Conservation (phyloP, 257 asterid species). For the Marsdenia floribunda region DNA sequence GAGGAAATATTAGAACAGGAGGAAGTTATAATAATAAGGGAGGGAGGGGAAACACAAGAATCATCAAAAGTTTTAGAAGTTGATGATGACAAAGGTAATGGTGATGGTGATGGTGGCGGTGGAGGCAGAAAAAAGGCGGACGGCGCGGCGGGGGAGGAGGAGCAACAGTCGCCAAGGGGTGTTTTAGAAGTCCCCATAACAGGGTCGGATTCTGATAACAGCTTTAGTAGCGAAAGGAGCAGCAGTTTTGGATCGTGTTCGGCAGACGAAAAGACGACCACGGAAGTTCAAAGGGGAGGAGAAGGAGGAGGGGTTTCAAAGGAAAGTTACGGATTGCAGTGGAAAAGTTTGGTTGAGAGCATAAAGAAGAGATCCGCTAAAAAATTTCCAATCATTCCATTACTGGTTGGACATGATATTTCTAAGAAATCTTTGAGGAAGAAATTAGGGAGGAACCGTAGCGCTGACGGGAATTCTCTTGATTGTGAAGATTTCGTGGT, state of each 20-base stretch:
- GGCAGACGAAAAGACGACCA: conserved; percentile 20
- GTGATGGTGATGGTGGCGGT: neutral
- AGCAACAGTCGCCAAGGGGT: conserved; percentile 59
- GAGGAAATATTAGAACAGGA: conserved; percentile 5
- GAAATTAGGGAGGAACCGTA: conserved; percentile 44
- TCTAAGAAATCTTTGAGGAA: conserved; percentile 44
- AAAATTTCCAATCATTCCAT: conserved; percentile 30
- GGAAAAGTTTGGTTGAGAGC: conserved; percentile 56
- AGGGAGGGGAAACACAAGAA: conserved; percentile 11
- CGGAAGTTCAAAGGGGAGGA: conserved; percentile 10
- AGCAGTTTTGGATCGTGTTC: conserved; percentile 27
- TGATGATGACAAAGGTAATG: neutral
- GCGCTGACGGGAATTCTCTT: conserved; percentile 43
- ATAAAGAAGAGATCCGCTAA: conserved; percentile 44
- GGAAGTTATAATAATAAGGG: neutral
- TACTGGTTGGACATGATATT: conserved; percentile 32
- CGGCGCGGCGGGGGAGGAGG: neutral
- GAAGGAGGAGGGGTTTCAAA: conserved; percentile 12
- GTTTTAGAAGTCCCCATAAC: conserved; percentile 59
- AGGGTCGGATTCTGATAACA: conserved; percentile 41
- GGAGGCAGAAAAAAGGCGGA: too few species aligned
- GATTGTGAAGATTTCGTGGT: conserved; percentile 44
- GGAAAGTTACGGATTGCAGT: conserved; percentile 42
- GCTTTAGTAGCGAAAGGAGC: conserved; percentile 32
- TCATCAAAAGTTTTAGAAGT: neutral